A percentile compares a stretch with the other conserved stretches of the same genome.
phyloP scores from a whole-genome alignment of 2,329 filamentous ascomycete species.

The Pestalotiopsis fici region DNA sequence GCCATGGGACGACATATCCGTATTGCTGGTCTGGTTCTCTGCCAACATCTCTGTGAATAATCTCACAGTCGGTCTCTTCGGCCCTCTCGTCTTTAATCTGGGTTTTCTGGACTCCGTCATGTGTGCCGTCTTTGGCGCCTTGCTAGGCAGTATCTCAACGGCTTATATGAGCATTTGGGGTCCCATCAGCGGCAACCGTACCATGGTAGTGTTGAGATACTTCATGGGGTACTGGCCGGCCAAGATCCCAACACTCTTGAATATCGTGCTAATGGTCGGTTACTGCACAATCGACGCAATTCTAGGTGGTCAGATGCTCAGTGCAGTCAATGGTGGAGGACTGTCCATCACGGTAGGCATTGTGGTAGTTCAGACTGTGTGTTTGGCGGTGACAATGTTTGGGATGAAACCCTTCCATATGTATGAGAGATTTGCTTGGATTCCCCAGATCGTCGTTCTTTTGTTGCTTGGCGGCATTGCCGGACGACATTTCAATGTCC shows the following conservation, averaged over 20 bases:
- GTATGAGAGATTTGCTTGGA: slow-evolving; percentile 68
- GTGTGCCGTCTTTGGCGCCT: slow-evolving; percentile 25
- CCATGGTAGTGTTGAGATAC: slow-evolving; percentile 29
- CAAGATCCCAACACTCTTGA: slow-evolving; percentile 27
- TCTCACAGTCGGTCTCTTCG: slow-evolving; percentile 31
- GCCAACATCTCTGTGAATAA: slow-evolving; percentile 46
- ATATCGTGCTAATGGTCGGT: slow-evolving; percentile 30
- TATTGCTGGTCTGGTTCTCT: slow-evolving; percentile 42
- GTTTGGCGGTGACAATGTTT: slow-evolving; percentile 66
- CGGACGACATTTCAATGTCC: slow-evolving; percentile 58
- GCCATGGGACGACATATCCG: neutral
- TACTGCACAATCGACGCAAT: slow-evolving; percentile 60
- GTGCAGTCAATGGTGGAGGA: slow-evolving; percentile 58
- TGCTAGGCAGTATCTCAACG: slow-evolving; percentile 25
- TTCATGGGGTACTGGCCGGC: slow-evolving; percentile 34
- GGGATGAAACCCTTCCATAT: slow-evolving; percentile 69
- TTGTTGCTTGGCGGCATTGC: slow-evolving; percentile 64
- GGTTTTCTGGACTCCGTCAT: slow-evolving; percentile 24
- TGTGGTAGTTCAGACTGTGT: slow-evolving; percentile 62
- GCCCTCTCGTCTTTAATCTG: slow-evolving; percentile 28
- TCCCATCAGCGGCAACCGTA: slow-evolving; percentile 25
- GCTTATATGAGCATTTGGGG: slow-evolving; percentile 30
- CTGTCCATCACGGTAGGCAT: slow-evolving; percentile 69
- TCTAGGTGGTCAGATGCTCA: slow-evolving; percentile 68
- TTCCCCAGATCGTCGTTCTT: slow-evolving; percentile 62